Evolutionary conservation across 2,329 filamentous ascomycete genomes (phyloP), one percentile per base, ranked within the genome.

Genomic region (Neocucurbitaria cava): DNA sequence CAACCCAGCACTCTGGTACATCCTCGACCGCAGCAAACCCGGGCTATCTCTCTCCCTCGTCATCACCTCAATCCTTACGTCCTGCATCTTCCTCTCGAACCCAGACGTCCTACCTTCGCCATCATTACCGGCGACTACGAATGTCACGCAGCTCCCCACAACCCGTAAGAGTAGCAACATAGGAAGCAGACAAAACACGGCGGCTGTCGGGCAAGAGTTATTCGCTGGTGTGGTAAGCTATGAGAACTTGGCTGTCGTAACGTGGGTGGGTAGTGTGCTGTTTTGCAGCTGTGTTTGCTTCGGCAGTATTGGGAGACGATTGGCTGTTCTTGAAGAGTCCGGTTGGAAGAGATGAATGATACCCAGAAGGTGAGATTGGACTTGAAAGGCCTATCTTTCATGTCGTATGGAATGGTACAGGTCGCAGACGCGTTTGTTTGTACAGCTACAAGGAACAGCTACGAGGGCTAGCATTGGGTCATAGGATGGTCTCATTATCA

Each of bases 241-340:
- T 46, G 85, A 91, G 64, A 86, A 81, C 6, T 74, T 92, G 1
- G 90, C 89, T 52, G 84, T 89, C 17, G 88, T 87, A 11, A 91
- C 92, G 4, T 99, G 95, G 94, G 89, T 96, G 69, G 83, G 94
- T 21, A 96, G 92, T 70, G 92, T 98, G 23, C 78, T 99, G 46
- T 99, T 97, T 73, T 97, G 95, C 77, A 96, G 91, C 69, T 92
- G 91, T 65, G 86, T 98, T 9, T 97, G 93, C 77, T 97, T 99
- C 81, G 95, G 95, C 10, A 98, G 96, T 71, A 92, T 99, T 70
- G 95, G 95, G 11, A 83, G 95, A 59, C 83, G 91, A 58, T 77
- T 98, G 61, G 87, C 88, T 7, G 62, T 74, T 0, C 57, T 70
- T 47, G 70, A 74, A 38, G 60, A 59, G 31, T 56, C 53, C 9